phyloP scores from a whole-genome alignment of 2,329 filamentous ascomycete genomes.

The Penicillium decumbens region DNA sequence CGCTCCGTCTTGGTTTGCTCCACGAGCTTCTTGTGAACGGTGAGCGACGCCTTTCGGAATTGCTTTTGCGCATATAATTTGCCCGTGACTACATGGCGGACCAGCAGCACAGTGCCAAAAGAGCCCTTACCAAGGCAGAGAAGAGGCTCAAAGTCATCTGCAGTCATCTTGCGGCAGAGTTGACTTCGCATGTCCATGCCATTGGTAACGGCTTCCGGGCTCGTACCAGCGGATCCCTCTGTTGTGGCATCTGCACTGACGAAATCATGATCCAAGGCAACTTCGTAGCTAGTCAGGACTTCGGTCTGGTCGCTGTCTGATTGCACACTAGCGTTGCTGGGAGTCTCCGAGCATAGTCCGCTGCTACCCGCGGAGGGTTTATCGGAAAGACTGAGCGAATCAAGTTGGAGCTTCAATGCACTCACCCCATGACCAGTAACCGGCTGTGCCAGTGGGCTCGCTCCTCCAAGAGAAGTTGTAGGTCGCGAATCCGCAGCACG shows the following conservation, averaged over 20 bases:
- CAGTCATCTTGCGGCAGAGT: constrained; percentile 75
- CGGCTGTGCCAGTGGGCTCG: constrained; percentile 49
- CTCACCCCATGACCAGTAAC: constrained; percentile 66
- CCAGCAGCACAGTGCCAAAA: constrained; percentile 89
- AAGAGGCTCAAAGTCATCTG: constrained; percentile 82
- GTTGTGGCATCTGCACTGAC: constrained; percentile 56
- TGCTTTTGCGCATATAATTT: constrained; percentile 96
- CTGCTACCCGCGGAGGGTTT: constrained; percentile 54
- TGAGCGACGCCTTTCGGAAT: constrained; percentile 92
- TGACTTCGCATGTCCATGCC: constrained; percentile 52
- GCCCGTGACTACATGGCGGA: constrained; percentile 82
- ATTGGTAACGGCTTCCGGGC: constrained; percentile 35
- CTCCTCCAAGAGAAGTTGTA: constrained; percentile 22
- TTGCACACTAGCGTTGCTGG: constrained; percentile 57
- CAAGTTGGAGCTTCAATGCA: constrained; percentile 74
- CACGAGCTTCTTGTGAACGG: constrained; percentile 90
- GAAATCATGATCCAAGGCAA: constrained; percentile 79
- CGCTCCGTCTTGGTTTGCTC: constrained; percentile 98
- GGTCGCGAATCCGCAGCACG: constrained; percentile 17
- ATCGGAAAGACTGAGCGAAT: constrained; percentile 66
- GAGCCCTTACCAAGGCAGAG: constrained; percentile 94
- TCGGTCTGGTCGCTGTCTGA: constrained; percentile 65
- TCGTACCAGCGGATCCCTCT: constrained; percentile 34
- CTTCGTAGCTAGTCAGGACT: constrained; percentile 74
- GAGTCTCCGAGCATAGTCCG: constrained; percentile 42